Conservation (phyloP, 352 stramenopile genomes). For the Pythium pyrilobum region DNA sequence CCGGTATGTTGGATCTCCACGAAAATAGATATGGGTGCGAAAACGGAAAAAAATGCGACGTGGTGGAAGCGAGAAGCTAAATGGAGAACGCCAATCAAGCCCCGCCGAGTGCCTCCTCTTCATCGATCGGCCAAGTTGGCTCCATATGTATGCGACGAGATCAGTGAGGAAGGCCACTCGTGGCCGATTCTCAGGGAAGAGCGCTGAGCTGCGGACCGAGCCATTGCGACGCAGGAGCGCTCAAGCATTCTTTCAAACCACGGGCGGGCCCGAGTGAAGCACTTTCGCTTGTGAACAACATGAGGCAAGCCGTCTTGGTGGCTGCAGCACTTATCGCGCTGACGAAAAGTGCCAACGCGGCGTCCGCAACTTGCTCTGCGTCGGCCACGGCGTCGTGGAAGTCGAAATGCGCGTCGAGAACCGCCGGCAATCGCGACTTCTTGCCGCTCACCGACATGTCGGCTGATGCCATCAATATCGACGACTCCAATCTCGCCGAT, state of each 20-base stretch:
- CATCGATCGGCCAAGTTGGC: too few species aligned
- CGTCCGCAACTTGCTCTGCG: slow-evolving; percentile 42
- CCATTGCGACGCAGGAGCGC: too few species aligned
- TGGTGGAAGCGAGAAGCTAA: neutral
- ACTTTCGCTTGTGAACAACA: too few species aligned
- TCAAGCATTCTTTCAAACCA: too few species aligned
- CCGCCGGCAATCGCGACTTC: slow-evolving; percentile 46
- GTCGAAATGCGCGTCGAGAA: slow-evolving; percentile 48
- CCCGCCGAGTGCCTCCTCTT: neutral
- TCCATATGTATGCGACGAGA: too few species aligned
- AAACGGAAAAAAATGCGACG: neutral
- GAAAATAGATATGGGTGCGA: neutral
- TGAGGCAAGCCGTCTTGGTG: neutral
- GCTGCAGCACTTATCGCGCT: slow-evolving; percentile 5
- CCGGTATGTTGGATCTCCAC: neutral
- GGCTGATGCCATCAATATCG: slow-evolving; percentile 50
- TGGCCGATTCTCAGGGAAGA: too few species aligned
- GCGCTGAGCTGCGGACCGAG: too few species aligned
- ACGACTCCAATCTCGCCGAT: slow-evolving; percentile 46
- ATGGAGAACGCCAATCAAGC: neutral
- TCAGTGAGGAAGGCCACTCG: too few species aligned
- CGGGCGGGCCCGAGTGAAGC: too few species aligned
- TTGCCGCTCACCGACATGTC: slow-evolving; percentile 49
- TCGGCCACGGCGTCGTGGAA: slow-evolving; percentile 46
- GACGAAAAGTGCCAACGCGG: neutral